Evolutionary conservation across 306 rosid species (phyloP), one percentile per base, ranked within the genome.

Genomic region (Vigna hirtella): DNA sequence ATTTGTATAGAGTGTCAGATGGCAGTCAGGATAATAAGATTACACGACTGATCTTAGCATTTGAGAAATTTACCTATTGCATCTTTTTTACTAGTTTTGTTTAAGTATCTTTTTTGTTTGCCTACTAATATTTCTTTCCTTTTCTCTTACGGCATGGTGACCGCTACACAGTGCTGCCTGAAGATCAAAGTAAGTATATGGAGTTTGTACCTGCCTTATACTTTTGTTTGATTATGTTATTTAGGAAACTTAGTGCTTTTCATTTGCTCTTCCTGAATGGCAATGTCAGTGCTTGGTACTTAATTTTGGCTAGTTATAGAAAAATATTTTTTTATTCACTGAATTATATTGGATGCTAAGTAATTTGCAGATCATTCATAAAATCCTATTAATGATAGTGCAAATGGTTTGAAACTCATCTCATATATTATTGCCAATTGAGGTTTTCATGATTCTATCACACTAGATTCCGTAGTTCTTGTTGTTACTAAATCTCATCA

Each of bases 111-210:
- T 48, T 65, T 52, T 72, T 53, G 61, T 48, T 62, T 78, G 49
- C 64, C 52, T 71, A 22, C 83, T 89, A 81, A 89, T 84, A 55
- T 26, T 49, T 38, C 48, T 75, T 47, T 63, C 14, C 18, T 15
- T n/a, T 62, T 65, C 66, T 86, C 28, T 75, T 73, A 81, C 56
- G 84, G 88, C 91, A 88, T 90, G 93, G 83, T 79, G 79, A 50
- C 47, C n/a, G 83, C 81, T 56, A 70, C 70, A 17, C 86, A 94
- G 98, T 86, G 83, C 89, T 94, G 76, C 93, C 90, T 2, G 95
- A 87, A 89, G 98, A 92, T 79, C 91, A 70, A 88, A 89, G 98
- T 94, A 87, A 85, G 98, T 87, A 77, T 76, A 80, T 78, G 68
- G 72, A 22, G 72, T 58, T 58, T 72, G 32, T 73, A 17, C 38